phyloP scores from a whole-genome alignment of 306 rosid genomes.

The Acacia melanoxylon region DNA sequence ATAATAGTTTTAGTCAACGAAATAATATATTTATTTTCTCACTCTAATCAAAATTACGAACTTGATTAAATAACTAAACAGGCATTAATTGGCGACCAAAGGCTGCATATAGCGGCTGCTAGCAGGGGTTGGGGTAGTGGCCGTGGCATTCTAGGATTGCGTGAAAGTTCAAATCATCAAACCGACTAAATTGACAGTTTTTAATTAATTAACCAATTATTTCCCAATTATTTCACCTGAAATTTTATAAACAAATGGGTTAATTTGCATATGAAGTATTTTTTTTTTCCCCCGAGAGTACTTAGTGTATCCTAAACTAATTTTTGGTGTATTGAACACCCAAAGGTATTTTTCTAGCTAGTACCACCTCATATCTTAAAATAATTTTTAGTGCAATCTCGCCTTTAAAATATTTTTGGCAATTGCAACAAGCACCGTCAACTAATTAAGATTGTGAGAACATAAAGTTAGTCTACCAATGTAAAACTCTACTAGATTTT shows the following conservation, averaged over 20 bases:
- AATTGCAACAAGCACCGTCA: no score
- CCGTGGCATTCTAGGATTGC: not conserved
- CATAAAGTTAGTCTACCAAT: no score
- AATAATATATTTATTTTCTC: not conserved
- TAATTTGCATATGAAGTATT: no score
- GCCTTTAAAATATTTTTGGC: no score
- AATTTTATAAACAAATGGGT: not conserved
- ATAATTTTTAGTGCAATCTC: no score
- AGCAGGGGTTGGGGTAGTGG: not conserved
- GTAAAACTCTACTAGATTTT: no score
- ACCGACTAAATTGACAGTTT: not conserved
- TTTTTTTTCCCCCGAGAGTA: no score
- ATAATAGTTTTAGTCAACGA: not conserved
- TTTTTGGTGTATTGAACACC: no score
- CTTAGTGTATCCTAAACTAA: no score
- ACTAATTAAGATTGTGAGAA: no score
- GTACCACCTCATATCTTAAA: no score
- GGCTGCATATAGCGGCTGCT: not conserved
- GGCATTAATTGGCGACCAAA: not conserved
- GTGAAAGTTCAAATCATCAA: not conserved
- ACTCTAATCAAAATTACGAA: not conserved
- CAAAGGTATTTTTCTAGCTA: no score
- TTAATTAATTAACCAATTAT: not conserved
- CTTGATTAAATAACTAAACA: not conserved
- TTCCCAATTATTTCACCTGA: not conserved